Base-by-base conservation (phyloP, 2,329 filamentous ascomycete species). In the Ilyonectria destructans region DNA sequence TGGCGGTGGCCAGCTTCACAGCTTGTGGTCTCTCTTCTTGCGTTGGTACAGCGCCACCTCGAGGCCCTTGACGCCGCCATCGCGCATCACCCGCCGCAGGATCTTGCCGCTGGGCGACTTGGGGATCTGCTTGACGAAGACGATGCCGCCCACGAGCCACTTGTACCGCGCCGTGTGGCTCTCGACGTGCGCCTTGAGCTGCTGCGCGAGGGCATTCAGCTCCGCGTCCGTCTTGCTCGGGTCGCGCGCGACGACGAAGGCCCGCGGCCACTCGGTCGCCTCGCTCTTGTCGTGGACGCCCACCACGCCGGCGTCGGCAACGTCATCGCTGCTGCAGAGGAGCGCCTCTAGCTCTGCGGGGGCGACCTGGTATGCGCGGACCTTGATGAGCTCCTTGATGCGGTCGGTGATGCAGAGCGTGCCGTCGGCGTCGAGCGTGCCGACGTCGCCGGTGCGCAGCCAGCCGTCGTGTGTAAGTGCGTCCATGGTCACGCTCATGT, bases 381-480 rank as follows among this genome's bases (percentile, higher is more conserved):
- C 87, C 79, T 90, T 90, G 80, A 90, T 90, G 58, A 90, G 81
- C 71, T 88, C 91, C 84, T 95, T 94, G 78, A 90, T 90, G 37
- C 92, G 86, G 76, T 94, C 92, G 13, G 93, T 90, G 62, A 94
- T 91, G 74, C 87, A 87, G 73, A 93, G 85, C 70, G 85, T 83
- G 40, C 87, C 88, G 1, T 85, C 74, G 19, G 84, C 77, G 70
- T 89, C 85, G 31, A 90, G 82, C 69, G 88, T 89, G 6, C 87
- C 90, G 46, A 94, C 87, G 74, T 94, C 92, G 1, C 92, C 92
- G 1, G 91, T 93, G 74, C 89, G 90, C 71, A 94, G 83, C 90
- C 91, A 94, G 1, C 90, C 88, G 66, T 92, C 91, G 6, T 75
- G 62, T 9, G 82, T 84, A 21, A 84, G 70, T 1, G 82, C 79